A percentile compares a stretch with the other conserved stretches of the same genome.
Conservation (phyloP, 2,329 filamentous ascomycete genomes). For the Colletotrichum higginsianum region DNA sequence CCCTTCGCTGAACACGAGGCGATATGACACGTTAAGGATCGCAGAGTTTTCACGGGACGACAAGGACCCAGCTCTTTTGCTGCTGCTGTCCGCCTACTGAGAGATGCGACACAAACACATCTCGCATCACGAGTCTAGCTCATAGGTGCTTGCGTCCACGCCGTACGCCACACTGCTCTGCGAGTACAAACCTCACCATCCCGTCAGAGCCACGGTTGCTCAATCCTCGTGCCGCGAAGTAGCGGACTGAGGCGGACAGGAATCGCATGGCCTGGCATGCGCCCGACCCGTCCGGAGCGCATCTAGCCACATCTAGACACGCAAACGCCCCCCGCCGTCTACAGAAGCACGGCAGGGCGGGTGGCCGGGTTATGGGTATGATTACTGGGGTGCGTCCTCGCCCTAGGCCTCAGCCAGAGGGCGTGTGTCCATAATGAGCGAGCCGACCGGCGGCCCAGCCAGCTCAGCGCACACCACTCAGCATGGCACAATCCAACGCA, state of each 20-base stretch:
- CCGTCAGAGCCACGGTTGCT: conserved; percentile 3
- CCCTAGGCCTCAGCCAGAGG: neutral
- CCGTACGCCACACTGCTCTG: conserved; percentile 4
- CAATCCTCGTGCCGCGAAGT: conserved; percentile 15
- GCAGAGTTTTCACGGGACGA: neutral
- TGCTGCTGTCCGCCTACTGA: conserved; percentile 1
- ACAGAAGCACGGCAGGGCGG: conserved; percentile 26
- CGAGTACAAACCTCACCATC: neutral
- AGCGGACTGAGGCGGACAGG: conserved; percentile 12
- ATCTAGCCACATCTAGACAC: conserved; percentile 22
- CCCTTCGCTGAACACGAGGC: conserved; percentile 22
- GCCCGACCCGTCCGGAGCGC: conserved; percentile 21
- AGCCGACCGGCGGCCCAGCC: conserved; percentile 3
- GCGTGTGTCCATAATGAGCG: neutral
- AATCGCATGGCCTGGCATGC: conserved; percentile 22
- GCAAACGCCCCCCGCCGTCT: conserved; percentile 3
- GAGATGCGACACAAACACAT: conserved; percentile 3
- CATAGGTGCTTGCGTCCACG: neutral
- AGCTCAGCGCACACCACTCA: conserved; percentile 9
- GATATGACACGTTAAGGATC: conserved; percentile 15
- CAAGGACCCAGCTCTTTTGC: neutral
- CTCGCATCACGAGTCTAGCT: conserved; percentile 3
- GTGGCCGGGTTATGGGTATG: conserved; percentile 33
- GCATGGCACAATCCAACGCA: conserved; percentile 4
- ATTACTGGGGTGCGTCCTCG: conserved; percentile 6